phyloP scores from a whole-genome alignment of 2,329 filamentous ascomycete species.

The Cladosporium phlei region DNA sequence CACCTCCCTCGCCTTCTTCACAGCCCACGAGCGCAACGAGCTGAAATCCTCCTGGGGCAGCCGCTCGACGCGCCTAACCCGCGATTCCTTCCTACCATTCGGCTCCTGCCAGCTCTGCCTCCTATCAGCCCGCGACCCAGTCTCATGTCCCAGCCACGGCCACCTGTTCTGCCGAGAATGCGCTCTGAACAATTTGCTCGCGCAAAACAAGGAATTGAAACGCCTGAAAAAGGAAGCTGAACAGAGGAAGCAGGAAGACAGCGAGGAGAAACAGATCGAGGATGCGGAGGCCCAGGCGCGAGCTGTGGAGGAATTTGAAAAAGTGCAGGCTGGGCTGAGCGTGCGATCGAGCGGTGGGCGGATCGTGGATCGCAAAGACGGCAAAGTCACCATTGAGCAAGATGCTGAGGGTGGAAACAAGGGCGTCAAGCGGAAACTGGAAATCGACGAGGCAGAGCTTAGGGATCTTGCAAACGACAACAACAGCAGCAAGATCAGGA shows the following conservation, averaged over 20 bases:
- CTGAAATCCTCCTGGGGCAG: conserved; percentile 79
- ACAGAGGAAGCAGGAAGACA: conserved; percentile 58
- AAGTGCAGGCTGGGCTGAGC: conserved; percentile 63
- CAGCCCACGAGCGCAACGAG: conserved; percentile 78
- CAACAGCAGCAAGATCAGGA: conserved; percentile 61
- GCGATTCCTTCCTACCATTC: conserved; percentile 90
- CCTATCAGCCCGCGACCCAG: conserved; percentile 71
- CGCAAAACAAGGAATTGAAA: conserved; percentile 88
- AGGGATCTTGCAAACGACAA: conserved; percentile 60
- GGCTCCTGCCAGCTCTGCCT: conserved; percentile 85
- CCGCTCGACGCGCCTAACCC: conserved; percentile 74
- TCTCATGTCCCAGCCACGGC: conserved; percentile 70
- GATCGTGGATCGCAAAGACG: conserved; percentile 35
- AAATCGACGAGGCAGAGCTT: conserved; percentile 73
- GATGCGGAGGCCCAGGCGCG: conserved; percentile 66
- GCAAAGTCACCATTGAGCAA: conserved; percentile 23
- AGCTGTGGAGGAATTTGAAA: conserved; percentile 77
- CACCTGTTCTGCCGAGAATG: conserved; percentile 96
- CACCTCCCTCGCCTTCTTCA: conserved; percentile 89
- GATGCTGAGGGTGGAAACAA: conserved; percentile 27
- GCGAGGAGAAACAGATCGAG: conserved; percentile 55
- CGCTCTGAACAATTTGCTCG: conserved; percentile 81
- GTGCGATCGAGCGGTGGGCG: conserved; percentile 31
- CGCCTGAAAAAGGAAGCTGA: conserved; percentile 61
- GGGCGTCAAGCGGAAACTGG: conserved; percentile 70